Evolutionary conservation across 116 monocot genomes (phyloP), one percentile per base, ranked within the genome.

Genomic region (Iris pallida): DNA sequence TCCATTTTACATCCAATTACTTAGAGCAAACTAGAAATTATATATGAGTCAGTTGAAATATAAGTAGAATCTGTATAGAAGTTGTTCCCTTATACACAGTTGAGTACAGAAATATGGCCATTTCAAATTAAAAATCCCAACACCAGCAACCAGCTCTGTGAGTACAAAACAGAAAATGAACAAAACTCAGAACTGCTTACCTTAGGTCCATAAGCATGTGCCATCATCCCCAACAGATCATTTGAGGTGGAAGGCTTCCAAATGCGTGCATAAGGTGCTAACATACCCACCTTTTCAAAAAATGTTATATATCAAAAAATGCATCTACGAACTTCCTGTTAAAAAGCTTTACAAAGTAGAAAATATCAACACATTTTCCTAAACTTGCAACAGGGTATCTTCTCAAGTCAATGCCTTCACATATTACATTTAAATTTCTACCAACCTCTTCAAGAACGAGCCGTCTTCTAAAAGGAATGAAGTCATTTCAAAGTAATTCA

Each of bases 231-330:
- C 5, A 88, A 69, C 45, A 96, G 66, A 0, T 86, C 84, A 53
- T 68, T 69, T 3, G 91, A 78, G 47, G 84, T 43, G 64, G 92
- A 85, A 17, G 78, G 68, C 45, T 68, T 55, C 18, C 89, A 84
- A 52, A 96, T 73, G n/a, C 95, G 89, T n/a, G 89, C 95, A 82
- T 89, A 89, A 57, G 95, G 95, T 72, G 95, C 95, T 67, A 96
- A 64, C 80, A 96, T 78, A 20, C 86, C 80, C 19, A 96, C 95
- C 55, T n/a, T n/a, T n/a, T n/a, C n/a, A n/a, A n/a, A n/a, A n/a
- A n/a, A n/a, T n/a, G n/a, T n/a, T n/a, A n/a, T n/a, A n/a, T n/a
- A n/a, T n/a, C n/a, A n/a, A n/a, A n/a, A n/a, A n/a, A n/a, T n/a
- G n/a, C n/a, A n/a, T n/a, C n/a, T n/a, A n/a, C n/a, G n/a, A n/a